Conservation (phyloP, 2,329 filamentous ascomycete species). For the Exserohilum rostratum region DNA sequence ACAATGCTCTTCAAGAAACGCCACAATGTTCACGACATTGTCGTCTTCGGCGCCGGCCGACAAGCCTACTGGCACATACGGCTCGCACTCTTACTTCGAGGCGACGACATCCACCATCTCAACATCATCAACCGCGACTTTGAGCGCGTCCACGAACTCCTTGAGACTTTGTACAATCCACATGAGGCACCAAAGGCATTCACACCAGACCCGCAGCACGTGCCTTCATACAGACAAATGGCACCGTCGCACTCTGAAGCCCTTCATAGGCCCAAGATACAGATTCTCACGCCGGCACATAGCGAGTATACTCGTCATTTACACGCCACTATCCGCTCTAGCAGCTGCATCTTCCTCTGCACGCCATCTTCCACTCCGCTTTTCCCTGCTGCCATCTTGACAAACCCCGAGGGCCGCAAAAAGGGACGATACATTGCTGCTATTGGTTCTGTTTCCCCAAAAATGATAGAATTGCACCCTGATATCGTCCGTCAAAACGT, state of each 20-base stretch:
- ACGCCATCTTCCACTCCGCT: constrained; percentile 77
- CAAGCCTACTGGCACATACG: constrained; percentile 96
- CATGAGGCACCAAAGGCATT: constrained; percentile 39
- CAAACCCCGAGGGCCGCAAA: constrained; percentile 69
- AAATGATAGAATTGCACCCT: constrained; percentile 84
- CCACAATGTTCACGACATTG: constrained; percentile 72
- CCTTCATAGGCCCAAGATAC: constrained; percentile 63
- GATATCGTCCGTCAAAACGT: constrained; percentile 73
- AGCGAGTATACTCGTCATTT: constrained; percentile 71
- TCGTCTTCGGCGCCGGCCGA: constrained; percentile 84
- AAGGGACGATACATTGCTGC: constrained; percentile 76
- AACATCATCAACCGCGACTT: constrained; percentile 83
- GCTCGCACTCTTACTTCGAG: constrained; percentile 75
- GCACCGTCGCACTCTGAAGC: constrained; percentile 12
- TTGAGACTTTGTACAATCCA: constrained; percentile 61
- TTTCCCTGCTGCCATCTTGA: constrained; percentile 76
- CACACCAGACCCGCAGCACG: constrained; percentile 10
- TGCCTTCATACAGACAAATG: constrained; percentile 22
- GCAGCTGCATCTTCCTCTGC: constrained; percentile 87
- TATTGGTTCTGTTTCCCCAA: constrained; percentile 70
- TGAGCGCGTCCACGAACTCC: constrained; percentile 60
- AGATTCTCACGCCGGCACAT: constrained; percentile 71
- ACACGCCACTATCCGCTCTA: constrained; percentile 71
- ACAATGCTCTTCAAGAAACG: constrained; percentile 69
- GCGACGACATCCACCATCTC: constrained; percentile 73